These are phyloP conservation scores for Parascedosporium putredinis DNA, from an alignment of 2,329 filamentous ascomycete species.

Conservation along the genomic window DNA sequence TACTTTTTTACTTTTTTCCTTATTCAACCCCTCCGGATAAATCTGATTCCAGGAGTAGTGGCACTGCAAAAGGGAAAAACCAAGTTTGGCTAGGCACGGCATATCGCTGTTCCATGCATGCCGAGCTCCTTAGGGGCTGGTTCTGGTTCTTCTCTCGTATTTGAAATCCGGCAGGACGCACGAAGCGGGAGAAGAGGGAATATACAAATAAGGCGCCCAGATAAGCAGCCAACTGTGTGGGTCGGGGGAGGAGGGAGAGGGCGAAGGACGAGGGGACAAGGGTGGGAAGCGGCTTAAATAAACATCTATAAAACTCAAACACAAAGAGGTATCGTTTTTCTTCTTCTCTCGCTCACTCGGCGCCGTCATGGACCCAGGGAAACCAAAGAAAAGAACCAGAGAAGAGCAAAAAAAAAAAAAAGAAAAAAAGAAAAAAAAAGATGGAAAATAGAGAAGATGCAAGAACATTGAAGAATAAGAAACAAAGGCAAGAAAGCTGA, in stretches of 20 bases:
- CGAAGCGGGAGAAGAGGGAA: neutral
- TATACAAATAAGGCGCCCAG: too few relatives aligned
- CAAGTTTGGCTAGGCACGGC: neutral
- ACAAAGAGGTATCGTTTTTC: neutral
- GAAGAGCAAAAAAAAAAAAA: neutral
- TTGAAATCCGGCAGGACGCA: neutral
- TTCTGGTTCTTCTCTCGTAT: neutral
- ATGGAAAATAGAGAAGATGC: neutral
- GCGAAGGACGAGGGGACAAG: neutral
- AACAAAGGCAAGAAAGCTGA: too few relatives aligned
- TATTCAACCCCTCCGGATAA: neutral
- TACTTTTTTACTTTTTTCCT: too few relatives aligned
- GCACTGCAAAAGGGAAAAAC: neutral
- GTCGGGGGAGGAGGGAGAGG: neutral
- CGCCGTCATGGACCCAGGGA: neutral
- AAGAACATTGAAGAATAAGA: too few relatives aligned
- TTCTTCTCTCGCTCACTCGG: too few relatives aligned
- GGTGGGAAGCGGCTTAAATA: neutral
- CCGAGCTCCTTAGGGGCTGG: too few relatives aligned
- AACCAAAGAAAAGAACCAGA: neutral
- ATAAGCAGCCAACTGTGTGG: too few relatives aligned
- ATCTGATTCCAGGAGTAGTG: neutral
- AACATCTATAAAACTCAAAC: conserved; percentile 1
- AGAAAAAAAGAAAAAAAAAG: neutral
- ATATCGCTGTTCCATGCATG: neutral